Evolutionary conservation across 2,329 filamentous ascomycete genomes (phyloP).

Genomic region (Fusarium poae): DNA sequence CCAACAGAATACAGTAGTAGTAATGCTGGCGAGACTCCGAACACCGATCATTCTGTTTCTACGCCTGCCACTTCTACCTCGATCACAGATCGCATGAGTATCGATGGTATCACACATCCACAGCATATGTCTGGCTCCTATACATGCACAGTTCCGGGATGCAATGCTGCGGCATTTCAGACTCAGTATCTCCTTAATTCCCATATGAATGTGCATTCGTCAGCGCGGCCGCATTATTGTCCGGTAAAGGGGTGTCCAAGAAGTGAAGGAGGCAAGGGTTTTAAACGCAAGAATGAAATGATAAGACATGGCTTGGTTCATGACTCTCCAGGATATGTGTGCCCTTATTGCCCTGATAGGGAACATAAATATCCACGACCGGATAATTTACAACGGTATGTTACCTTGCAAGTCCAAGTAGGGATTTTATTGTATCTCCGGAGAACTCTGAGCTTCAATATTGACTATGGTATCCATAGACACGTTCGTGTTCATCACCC

Average conservation of each 20-base stretch:
- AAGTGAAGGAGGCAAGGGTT: slow-evolving; percentile 74
- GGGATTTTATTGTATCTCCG: neutral
- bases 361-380: slow-evolving; percentile 96
- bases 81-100: slow-evolving; percentile 67
- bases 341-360: slow-evolving; percentile 93
- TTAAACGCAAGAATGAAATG: slow-evolving; percentile 81
- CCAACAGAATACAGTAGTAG: slow-evolving; percentile 60
- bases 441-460: neutral
- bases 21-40: slow-evolving; percentile 62
- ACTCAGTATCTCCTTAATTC: slow-evolving; percentile 84
- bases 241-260: slow-evolving; percentile 72
- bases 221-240: slow-evolving; percentile 74
- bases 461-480: slow-evolving; percentile 60
- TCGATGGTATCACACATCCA: slow-evolving; percentile 68
- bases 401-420: neutral
- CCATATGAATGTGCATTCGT: slow-evolving; percentile 79
- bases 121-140: slow-evolving; percentile 65
- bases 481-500: slow-evolving; percentile 93
- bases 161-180: slow-evolving; percentile 79
- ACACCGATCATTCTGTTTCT: slow-evolving; percentile 59
- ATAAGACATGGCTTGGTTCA: slow-evolving; percentile 88
- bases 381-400: slow-evolving; percentile 92
- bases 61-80: slow-evolving; percentile 56
- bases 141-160: slow-evolving; percentile 72
- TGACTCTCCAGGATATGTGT: slow-evolving; percentile 93